Percentiles rank a stretch among this genome's conserved stretches.
Conservation (phyloP, 805 yeast species). For the Kazachstania psychrophila region DNA sequence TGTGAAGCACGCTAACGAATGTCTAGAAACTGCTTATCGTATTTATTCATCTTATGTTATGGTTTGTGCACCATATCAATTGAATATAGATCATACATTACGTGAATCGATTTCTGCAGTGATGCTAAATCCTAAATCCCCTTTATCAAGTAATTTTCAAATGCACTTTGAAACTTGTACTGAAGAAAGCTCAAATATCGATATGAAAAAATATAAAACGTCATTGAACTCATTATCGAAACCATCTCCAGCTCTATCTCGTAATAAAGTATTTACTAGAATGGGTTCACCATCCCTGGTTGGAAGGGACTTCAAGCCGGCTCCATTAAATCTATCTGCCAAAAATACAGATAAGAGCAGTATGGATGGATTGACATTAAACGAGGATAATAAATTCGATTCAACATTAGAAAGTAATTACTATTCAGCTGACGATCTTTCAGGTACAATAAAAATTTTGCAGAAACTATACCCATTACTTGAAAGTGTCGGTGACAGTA, state of each 20-base stretch:
- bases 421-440: slow-evolving; percentile 5
- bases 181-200: neutral
- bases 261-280: neutral
- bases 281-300: neutral
- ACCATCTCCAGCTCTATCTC: neutral
- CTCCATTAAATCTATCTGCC: slow-evolving; percentile 5
- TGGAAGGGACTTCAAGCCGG: slow-evolving; percentile 3
- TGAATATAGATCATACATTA: slow-evolving; percentile 55
- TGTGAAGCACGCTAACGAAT: slow-evolving; percentile 40
- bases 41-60: slow-evolving; percentile 60
- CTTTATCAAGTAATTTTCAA: slow-evolving; percentile 9
- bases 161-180: neutral
- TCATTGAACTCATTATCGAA: too few species aligned
- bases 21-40: slow-evolving; percentile 52
- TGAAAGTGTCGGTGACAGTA: slow-evolving; percentile 39
- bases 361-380: too few species aligned
- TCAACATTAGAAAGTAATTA: too few species aligned
- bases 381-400: too few species aligned
- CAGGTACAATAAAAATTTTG: slow-evolving; percentile 30
- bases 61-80: slow-evolving; percentile 55
- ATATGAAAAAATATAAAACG: too few species aligned
- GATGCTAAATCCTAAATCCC: slow-evolving; percentile 34
- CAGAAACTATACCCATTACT: slow-evolving; percentile 36
- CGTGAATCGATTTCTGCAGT: slow-evolving; percentile 36
- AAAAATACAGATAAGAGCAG: too few species aligned